Base-by-base conservation (phyloP, 2,329 filamentous ascomycete genomes). In the Botrytis hyacinthi region DNA sequence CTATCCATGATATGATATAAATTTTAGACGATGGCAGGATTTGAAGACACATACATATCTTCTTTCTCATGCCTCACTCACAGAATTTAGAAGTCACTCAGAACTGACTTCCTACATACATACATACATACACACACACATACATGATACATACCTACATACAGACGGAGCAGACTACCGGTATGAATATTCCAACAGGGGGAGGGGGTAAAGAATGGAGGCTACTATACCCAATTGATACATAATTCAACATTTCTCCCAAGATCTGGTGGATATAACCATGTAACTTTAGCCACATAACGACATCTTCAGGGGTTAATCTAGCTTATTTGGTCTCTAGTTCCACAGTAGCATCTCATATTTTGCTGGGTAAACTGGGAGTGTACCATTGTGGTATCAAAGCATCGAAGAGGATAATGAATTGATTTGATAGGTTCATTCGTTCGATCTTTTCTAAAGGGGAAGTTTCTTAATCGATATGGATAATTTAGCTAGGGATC, bases 281-380 rank as follows among this genome's bases (percentile, higher is more conserved):
- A 62, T 62, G 60, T n/a, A n/a, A 18, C 26, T 62, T 40, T 32
- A 68, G 44, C 46, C 44, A 54, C 65, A 67, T 54, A 57, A 57
- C 66, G 66, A 68, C 35, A 57, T 68, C 46, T 54, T 54, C 66
- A 68, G 35, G 35, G 63, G 44, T 40, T 14, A 51, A 29, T 68
- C 46, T 68, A 66, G 29, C 29, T 35, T 8, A 16, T 48, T 48
- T 26, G 0, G 42, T 66, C 7, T 66, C 44, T 66, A 66, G 63
- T 18, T 35, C 14, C 3, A 62, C 29, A 29, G 51, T 18, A 54
- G 48, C 10, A 26, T n/a, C 22, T 51, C 6, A 2, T 7, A 16
- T 29, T 26, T 54, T 29, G 51, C 26, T 16, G 4, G 48, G 48
- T 29, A 54, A 12, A 16, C n/a, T 51, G 37, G 10, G 22, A 22